These are phyloP conservation scores for Aspergillaceae sp. DNA, from an alignment of 2,329 filamentous ascomycete genomes.

Conservation along the genomic window DNA sequence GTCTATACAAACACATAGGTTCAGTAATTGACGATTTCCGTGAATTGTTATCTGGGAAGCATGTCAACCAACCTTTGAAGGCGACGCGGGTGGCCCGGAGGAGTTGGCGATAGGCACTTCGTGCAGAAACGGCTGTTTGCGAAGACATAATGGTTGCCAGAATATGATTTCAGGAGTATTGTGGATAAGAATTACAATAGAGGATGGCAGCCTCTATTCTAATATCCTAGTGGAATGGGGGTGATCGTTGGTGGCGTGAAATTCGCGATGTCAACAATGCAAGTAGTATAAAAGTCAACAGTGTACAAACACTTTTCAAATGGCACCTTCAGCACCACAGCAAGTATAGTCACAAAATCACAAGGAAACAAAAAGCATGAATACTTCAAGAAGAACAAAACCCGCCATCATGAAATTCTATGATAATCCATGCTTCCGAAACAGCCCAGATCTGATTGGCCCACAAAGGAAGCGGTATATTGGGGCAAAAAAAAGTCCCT, in stretches of 20 bases:
- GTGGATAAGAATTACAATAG: background rate
- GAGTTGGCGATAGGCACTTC: conserved; percentile 70
- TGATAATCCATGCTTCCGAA: conserved; percentile 12
- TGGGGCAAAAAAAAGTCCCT: conserved; percentile 28
- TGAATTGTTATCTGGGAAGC: background rate
- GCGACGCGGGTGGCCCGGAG: conserved; percentile 73
- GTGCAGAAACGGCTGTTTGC: conserved; percentile 46
- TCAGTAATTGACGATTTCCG: conserved; percentile 5
- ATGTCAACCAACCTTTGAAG: conserved; percentile 58
- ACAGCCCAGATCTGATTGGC: conserved; percentile 21
- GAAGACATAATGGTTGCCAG: conserved; percentile 13
- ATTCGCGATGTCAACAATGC: too few relatives aligned
- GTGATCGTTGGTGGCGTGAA: too few relatives aligned
- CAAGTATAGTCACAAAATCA: background rate
- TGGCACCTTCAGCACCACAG: background rate
- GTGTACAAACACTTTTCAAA: too few relatives aligned
- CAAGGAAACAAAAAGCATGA: background rate
- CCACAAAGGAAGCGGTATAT: conserved; percentile 11
- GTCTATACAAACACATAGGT: conserved; percentile 41
- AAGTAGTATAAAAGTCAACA: too few relatives aligned
- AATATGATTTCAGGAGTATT: background rate
- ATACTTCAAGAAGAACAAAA: background rate
- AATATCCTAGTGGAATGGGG: too few relatives aligned
- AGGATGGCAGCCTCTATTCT: too few relatives aligned
- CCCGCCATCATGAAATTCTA: background rate